Base-by-base conservation (phyloP, 1,284 basidiomycete genomes). In the Fomitopsis pinicola region DNA sequence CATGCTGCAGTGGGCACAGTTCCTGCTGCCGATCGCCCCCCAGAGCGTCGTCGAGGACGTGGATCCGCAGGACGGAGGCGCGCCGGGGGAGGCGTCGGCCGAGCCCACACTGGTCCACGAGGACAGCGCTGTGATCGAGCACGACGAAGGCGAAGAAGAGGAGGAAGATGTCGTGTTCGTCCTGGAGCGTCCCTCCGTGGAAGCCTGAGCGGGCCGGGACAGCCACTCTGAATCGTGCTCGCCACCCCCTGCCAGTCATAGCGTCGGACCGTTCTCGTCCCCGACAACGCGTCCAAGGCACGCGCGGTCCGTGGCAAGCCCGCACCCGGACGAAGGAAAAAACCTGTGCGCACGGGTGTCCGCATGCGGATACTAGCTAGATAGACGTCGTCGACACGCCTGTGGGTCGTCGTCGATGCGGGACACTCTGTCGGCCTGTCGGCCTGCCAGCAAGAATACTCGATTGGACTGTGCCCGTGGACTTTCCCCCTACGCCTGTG, bases 1-100 rank as follows among this genome's bases (percentile, higher is more conserved):
- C 35, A 84, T 91, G 78, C 74, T 72, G 1, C 75, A 73, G 10
- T 92, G 90, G 86, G 78, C 83, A 68, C 74, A 78, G 59, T 94
- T 84, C 73, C 84, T 94, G 17, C 74, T 94, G n/a, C 92, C 92
- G 0, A 82, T 82, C 65, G 90, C 91, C 0, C 68, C 67, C 28
- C 67, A 63, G 59, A 88, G 86, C 67, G 42, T 52, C 6, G 59
- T 67, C n/a, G 48, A 50, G 48, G 28, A 9, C n/a, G 14, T 22
- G 8, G 64, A 65, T 8, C 9, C 10, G 35, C 52, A 8, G 55
- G 62, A 62, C 7, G 60, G 56, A 5, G 10, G 10, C 7, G 57
- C 54, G 12, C 36, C 22, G 50, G 62, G 42, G 50, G 42, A 12
- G n/a, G 44, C 12, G 12, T 53, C 15, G 22, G 22, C 22, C 22